A percentile compares a stretch with the other conserved stretches of the same genome.
Conservation (phyloP, 1,284 basidiomycete genomes). For the Ceratobasidium sp. region DNA sequence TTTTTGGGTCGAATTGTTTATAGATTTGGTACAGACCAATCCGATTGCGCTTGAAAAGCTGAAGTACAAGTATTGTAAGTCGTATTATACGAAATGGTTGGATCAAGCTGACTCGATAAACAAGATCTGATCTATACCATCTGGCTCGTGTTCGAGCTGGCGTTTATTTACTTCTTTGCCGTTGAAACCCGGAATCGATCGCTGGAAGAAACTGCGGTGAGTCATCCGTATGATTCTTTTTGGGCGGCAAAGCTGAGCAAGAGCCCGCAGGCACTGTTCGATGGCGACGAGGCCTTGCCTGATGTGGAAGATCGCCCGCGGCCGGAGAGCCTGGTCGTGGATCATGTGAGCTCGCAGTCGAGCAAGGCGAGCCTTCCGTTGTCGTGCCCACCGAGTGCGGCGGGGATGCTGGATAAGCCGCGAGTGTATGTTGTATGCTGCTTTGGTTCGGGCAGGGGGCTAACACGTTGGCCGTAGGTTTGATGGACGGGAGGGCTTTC, state of each 20-base stretch:
- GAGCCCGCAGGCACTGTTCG: slow-evolving; percentile 9
- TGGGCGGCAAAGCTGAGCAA: neutral
- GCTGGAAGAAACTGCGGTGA: slow-evolving; percentile 63
- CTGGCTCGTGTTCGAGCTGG: slow-evolving; percentile 68
- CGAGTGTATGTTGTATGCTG: slow-evolving; percentile 4
- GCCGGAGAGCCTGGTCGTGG: neutral
- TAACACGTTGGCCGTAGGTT: neutral
- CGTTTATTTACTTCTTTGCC: slow-evolving; percentile 70
- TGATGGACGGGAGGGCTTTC: slow-evolving; percentile 31
- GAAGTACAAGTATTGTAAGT: slow-evolving; percentile 30
- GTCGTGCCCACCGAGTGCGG: neutral
- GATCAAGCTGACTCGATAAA: slow-evolving; percentile 40
- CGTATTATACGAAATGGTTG: neutral
- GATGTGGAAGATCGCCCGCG: slow-evolving; percentile 1
- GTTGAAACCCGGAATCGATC: slow-evolving; percentile 52
- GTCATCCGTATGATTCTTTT: neutral
- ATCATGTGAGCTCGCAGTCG: slow-evolving; percentile 23
- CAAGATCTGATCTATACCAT: slow-evolving; percentile 57
- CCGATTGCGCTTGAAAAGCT: slow-evolving; percentile 23
- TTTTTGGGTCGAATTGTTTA: neutral
- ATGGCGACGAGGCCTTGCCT: slow-evolving; percentile 22
- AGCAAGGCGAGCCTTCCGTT: neutral
- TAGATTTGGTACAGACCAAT: neutral
- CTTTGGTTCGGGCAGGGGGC: neutral
- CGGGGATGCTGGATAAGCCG: neutral